These are phyloP conservation scores for Centella asiatica DNA, from an alignment of 129 eudicot species.

Conservation along the genomic window DNA sequence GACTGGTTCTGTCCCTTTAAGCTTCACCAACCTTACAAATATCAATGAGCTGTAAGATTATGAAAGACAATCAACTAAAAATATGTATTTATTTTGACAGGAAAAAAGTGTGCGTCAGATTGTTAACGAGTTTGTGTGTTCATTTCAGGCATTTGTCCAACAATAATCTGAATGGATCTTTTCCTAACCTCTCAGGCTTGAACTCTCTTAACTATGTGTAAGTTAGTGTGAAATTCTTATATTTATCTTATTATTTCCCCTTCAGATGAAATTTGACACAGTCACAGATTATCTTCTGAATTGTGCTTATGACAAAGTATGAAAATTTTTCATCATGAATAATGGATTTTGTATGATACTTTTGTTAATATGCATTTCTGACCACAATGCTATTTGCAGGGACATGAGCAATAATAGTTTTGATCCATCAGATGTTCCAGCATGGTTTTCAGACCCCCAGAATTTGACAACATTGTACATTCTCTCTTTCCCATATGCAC, in stretches of 20 bases:
- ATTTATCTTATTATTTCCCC: too few species aligned
- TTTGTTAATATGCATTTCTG: neutral
- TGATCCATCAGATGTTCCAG: conserved; percentile 41
- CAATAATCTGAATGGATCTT: conserved; percentile 54
- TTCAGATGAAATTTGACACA: neutral
- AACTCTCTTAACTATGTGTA: conserved; percentile 57
- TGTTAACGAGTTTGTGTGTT: conserved; percentile 11
- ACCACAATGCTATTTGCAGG: conserved; percentile 47
- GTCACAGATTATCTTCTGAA: too few species aligned
- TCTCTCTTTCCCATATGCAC: conserved; percentile 11
- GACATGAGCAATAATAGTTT: conserved; percentile 95
- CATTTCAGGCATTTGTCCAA: conserved; percentile 64
- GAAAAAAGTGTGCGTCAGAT: neutral
- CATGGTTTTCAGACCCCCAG: conserved; percentile 55
- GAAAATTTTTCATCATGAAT: neutral
- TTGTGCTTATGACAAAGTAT: neutral
- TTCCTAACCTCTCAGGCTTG: conserved; percentile 75
- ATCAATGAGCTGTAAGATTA: conserved; percentile 61
- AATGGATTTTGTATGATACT: neutral
- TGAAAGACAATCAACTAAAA: neutral
- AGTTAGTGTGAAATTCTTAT: conserved; percentile 23
- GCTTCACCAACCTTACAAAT: conserved; percentile 38
- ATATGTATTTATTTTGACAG: neutral
- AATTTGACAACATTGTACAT: conserved; percentile 74
- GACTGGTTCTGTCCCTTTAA: conserved; percentile 52